phyloP scores from a whole-genome alignment of 192 early-diverging fungal genomes.

The Diversispora eburnea region DNA sequence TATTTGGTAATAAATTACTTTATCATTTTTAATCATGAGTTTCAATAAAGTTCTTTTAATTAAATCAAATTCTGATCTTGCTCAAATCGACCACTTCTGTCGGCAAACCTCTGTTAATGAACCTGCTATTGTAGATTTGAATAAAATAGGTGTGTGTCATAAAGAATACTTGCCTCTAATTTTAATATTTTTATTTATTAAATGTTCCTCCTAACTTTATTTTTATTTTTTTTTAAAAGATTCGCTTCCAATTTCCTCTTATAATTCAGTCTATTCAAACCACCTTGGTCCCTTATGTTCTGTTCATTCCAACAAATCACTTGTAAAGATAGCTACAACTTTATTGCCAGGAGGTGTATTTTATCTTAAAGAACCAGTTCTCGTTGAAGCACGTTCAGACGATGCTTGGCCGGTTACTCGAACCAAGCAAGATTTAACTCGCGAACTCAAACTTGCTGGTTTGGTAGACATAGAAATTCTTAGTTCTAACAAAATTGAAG shows the following conservation, averaged over 20 bases:
- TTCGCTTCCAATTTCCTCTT: slow-evolving; percentile 47
- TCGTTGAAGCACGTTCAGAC: slow-evolving; percentile 41
- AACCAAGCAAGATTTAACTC: slow-evolving; percentile 56
- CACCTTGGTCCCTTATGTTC: slow-evolving; percentile 51
- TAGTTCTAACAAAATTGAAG: slow-evolving; percentile 37
- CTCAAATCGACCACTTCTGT: too few relatives aligned
- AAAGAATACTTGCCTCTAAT: too few relatives aligned
- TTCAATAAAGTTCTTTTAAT: too few relatives aligned
- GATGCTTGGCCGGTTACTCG: slow-evolving; percentile 52
- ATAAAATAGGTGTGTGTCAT: too few relatives aligned
- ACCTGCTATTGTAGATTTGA: too few relatives aligned
- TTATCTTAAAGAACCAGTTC: slow-evolving; percentile 65
- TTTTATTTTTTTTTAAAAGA: too few relatives aligned
- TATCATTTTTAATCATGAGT: too few relatives aligned
- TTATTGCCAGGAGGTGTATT: slow-evolving; percentile 68
- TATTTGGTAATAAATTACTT: too few relatives aligned
- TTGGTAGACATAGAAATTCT: slow-evolving; percentile 66
- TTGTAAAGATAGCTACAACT: slow-evolving; percentile 59
- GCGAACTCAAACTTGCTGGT: slow-evolving; percentile 78
- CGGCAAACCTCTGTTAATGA: too few relatives aligned
- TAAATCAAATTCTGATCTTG: too few relatives aligned
- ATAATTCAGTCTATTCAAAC: slow-evolving; percentile 61
- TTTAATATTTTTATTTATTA: too few relatives aligned
- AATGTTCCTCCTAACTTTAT: too few relatives aligned
- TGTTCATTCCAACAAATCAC: slow-evolving; percentile 58